Conservation (phyloP, 2,329 filamentous ascomycete species). For the Dactylellina haptotyla region DNA sequence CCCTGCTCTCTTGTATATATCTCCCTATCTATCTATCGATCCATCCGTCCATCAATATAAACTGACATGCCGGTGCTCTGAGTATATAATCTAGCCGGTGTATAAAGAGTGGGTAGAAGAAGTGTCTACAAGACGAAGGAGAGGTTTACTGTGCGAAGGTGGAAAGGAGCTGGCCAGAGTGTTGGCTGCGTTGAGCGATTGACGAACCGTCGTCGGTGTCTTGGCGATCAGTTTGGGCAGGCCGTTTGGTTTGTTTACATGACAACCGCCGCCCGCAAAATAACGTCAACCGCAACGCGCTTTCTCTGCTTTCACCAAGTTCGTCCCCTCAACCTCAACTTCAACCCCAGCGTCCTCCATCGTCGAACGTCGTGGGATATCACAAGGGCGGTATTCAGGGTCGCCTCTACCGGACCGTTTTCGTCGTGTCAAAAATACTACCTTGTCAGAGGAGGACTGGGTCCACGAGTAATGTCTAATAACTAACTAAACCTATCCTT, state of each 20-base stretch:
- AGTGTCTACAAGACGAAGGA: too few species aligned
- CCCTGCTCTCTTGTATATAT: not conserved
- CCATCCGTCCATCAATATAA: not conserved
- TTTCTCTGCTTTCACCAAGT: not conserved
- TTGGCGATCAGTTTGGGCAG: too few species aligned
- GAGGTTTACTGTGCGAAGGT: too few species aligned
- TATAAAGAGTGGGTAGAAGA: too few species aligned
- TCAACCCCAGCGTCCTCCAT: not conserved
- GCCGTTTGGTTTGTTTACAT: constrained; percentile 1
- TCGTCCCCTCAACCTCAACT: constrained; percentile 5
- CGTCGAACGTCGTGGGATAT: constrained; percentile 1
- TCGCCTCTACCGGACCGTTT: constrained; percentile 6
- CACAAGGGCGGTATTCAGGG: not conserved
- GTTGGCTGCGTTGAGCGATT: not conserved
- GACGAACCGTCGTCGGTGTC: too few species aligned
- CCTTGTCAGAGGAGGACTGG: not conserved
- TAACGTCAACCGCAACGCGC: constrained; percentile 25
- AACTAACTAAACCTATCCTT: constrained; percentile 13
- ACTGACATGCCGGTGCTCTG: not conserved
- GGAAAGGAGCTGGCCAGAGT: too few species aligned
- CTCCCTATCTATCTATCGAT: not conserved
- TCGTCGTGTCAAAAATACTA: constrained; percentile 1
- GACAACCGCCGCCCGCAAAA: constrained; percentile 24
- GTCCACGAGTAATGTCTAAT: constrained; percentile 16
- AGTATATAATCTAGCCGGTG: too few species aligned